These are phyloP conservation scores for Scheffersomyces insectosa DNA, from an alignment of 1,139 yeast genomes.

Conservation along the genomic window DNA sequence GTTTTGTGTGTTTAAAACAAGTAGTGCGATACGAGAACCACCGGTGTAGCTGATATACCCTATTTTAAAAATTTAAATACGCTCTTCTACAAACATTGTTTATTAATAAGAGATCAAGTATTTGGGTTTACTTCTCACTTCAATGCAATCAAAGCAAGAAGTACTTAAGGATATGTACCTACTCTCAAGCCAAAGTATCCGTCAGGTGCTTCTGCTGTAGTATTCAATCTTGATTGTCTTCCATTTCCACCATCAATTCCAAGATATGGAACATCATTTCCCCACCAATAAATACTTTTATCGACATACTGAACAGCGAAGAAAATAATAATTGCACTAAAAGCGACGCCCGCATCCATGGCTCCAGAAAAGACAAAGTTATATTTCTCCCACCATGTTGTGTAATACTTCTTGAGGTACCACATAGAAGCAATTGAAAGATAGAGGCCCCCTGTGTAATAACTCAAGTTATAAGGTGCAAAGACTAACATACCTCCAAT, in stretches of 20 bases:
- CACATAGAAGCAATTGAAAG: conserved; percentile 50
- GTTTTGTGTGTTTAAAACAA: too few relatives aligned
- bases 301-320: conserved; percentile 50
- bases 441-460: conserved; percentile 49
- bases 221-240: conserved; percentile 7
- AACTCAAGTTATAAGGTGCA: conserved; percentile 56
- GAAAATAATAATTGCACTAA: conserved; percentile 21
- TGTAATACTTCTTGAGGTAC: conserved; percentile 44
- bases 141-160: too few relatives aligned
- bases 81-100: not conserved
- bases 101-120: too few relatives aligned
- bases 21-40: too few relatives aligned
- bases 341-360: conserved; percentile 10
- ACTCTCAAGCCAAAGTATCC: conserved; percentile 19
- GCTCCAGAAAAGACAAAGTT: conserved; percentile 8
- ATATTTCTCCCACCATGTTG: conserved; percentile 28
- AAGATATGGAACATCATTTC: conserved; percentile 41
- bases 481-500: conserved; percentile 43
- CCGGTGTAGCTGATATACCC: too few relatives aligned
- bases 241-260: conserved; percentile 43
- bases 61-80: not conserved
- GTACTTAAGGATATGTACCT: conserved; percentile 7
- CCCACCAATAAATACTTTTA: conserved; percentile 53
- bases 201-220: conserved; percentile 14
- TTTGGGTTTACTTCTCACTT: too few relatives aligned